phyloP scores from a whole-genome alignment of 108 stramenopile genomes.

The Stephanodiscus triporus region DNA sequence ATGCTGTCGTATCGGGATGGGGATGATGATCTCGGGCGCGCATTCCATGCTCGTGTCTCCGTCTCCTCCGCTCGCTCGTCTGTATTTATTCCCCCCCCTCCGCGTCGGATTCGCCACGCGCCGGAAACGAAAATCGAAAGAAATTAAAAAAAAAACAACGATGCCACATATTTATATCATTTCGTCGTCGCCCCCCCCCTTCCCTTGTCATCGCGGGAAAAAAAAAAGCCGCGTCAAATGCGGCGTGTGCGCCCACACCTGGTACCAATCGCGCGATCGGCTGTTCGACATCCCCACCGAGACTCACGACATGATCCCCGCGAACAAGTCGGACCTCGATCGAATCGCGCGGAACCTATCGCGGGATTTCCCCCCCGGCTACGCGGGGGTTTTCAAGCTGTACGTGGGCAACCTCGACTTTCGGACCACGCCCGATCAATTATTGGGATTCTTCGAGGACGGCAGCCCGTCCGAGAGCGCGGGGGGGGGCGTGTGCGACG shows the following conservation, averaged over 20 bases:
- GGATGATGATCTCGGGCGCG: no score
- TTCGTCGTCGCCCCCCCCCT: no score
- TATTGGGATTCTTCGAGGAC: conserved; percentile 64
- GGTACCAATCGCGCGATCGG: conserved; percentile 84
- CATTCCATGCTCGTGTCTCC: no score
- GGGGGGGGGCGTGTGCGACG: conserved; percentile 35
- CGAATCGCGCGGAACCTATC: conserved; percentile 67
- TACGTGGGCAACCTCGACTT: conserved; percentile 88
- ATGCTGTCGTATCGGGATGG: no score
- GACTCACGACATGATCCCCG: conserved; percentile 60
- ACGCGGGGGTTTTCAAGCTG: conserved; percentile 66
- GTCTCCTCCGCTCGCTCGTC: no score
- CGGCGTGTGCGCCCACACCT: conserved; percentile 72
- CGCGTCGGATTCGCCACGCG: no score
- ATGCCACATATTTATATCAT: no score
- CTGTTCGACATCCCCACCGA: conserved; percentile 57
- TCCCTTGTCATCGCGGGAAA: neutral
- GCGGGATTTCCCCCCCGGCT: conserved; percentile 56
- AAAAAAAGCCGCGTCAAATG: conserved; percentile 74
- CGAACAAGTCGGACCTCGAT: conserved; percentile 57
- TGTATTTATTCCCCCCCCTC: no score
- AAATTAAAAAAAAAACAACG: no score
- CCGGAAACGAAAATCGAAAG: no score
- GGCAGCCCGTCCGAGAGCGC: conserved; percentile 44
- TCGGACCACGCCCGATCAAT: conserved; percentile 51